These are phyloP conservation scores for Syzygium syzygioides DNA, from an alignment of 441 rosid genomes.

Conservation along the genomic window DNA sequence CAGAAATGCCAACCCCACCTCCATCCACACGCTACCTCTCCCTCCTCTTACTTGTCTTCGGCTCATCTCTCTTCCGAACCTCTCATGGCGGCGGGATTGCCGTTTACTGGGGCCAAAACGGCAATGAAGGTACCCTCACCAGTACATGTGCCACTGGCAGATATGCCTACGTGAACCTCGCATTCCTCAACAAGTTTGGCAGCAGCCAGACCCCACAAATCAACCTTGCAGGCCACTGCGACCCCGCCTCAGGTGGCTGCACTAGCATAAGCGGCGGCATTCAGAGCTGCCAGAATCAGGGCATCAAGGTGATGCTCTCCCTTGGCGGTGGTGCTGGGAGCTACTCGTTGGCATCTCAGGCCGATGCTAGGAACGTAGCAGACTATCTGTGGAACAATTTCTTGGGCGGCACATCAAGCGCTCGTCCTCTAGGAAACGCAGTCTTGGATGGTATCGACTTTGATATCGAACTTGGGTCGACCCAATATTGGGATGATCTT, in stretches of 20 bases:
- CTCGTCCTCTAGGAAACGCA: constrained; percentile 62
- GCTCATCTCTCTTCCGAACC: neutral
- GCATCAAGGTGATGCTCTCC: constrained; percentile 57
- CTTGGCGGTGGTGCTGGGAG: constrained; percentile 40
- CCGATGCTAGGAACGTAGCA: constrained; percentile 37
- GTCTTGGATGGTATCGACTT: constrained; percentile 62
- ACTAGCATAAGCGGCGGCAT: constrained; percentile 23
- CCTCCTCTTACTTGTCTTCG: neutral
- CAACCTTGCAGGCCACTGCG: constrained; percentile 58
- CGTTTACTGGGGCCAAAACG: constrained; percentile 14
- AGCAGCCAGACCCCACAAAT: constrained; percentile 40
- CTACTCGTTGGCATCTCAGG: constrained; percentile 36
- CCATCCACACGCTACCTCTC: neutral
- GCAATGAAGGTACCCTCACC: neutral
- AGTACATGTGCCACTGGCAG: constrained; percentile 29
- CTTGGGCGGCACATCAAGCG: constrained; percentile 42
- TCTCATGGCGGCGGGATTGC: constrained; percentile 2
- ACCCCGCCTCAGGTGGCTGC: constrained; percentile 32
- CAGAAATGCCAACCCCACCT: neutral
- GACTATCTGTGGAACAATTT: constrained; percentile 49
- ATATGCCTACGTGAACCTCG: constrained; percentile 39
- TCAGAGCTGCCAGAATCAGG: constrained; percentile 34
- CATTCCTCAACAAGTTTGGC: constrained; percentile 46
- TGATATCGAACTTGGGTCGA: constrained; percentile 44
- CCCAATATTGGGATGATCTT: constrained; percentile 39